Evolutionary conservation across 768 basidiomycete species (phyloP).

Genomic region (Suillus decipiens): DNA sequence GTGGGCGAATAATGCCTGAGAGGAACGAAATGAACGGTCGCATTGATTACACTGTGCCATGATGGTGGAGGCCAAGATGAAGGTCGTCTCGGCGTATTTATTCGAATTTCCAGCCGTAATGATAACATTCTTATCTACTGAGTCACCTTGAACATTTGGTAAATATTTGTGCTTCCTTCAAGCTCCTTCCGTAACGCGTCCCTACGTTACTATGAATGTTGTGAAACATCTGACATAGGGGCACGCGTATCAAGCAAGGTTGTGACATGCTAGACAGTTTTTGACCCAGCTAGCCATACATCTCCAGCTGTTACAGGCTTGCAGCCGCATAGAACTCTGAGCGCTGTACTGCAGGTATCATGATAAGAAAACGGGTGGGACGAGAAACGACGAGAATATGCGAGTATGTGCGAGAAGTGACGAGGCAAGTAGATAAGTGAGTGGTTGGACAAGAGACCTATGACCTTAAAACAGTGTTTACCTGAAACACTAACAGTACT

Average conservation of each 20-base stretch:
- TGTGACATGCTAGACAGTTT: not conserved
- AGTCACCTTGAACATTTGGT: too few relatives aligned
- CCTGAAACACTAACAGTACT: not conserved
- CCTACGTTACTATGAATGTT: not conserved
- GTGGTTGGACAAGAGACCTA: not conserved
- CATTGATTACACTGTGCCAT: constrained; percentile 6
- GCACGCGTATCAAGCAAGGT: not conserved
- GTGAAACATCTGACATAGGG: not conserved
- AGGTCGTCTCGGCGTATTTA: not conserved
- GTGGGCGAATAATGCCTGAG: constrained; percentile 22
- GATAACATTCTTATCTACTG: too few relatives aligned
- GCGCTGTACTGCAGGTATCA: not conserved
- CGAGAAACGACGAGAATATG: not conserved
- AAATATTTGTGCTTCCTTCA: too few relatives aligned
- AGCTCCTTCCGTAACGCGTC: not conserved
- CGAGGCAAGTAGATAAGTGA: not conserved
- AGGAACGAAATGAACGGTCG: not conserved
- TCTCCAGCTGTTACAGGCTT: not conserved
- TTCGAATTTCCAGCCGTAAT: not conserved
- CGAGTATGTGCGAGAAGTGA: not conserved
- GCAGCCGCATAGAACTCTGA: not conserved
- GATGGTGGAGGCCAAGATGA: constrained; percentile 1
- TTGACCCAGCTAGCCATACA: not conserved
- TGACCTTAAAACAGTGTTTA: not conserved
- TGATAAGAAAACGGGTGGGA: not conserved